Conservation (phyloP, 148 eudicot species). For the Heliosperma pusillum region DNA sequence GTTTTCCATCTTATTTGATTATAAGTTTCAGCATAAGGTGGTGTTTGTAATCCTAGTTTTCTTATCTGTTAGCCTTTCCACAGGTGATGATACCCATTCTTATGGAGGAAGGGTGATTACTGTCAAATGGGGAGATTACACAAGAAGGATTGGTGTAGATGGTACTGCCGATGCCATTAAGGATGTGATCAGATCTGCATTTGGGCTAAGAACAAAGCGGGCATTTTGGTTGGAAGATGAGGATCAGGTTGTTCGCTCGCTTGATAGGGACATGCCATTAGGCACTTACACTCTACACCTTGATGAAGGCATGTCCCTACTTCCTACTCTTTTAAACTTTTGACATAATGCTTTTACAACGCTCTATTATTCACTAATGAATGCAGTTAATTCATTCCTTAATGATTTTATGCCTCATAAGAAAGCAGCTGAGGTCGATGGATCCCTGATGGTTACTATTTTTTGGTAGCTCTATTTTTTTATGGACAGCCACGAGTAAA, state of each 20-base stretch:
- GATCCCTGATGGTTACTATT: background rate
- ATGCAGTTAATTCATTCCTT: background rate
- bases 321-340: background rate
- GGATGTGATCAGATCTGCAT: slow-evolving; percentile 77
- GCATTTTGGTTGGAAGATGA: slow-evolving; percentile 96
- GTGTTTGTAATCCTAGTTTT: background rate
- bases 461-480: background rate
- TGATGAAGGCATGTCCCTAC: slow-evolving; percentile 58
- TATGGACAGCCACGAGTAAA: background rate
- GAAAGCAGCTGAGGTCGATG: background rate
- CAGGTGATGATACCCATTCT: slow-evolving; percentile 56
- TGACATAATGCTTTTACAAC: background rate
- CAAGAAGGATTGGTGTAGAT: slow-evolving; percentile 71
- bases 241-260: slow-evolving; percentile 59
- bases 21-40: background rate
- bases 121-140: slow-evolving; percentile 66
- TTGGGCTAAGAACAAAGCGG: slow-evolving; percentile 69
- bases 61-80: slow-evolving; percentile 1
- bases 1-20: background rate
- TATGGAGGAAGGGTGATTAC: slow-evolving; percentile 73
- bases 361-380: no score
- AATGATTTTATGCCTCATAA: background rate
- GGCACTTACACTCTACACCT: slow-evolving; percentile 74
- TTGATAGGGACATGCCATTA: slow-evolving; percentile 82
- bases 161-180: slow-evolving; percentile 78